A percentile compares a stretch with the other conserved stretches of the same genome.
Conservation (phyloP, 2,329 filamentous ascomycete genomes). For the Colletotrichum sojae region DNA sequence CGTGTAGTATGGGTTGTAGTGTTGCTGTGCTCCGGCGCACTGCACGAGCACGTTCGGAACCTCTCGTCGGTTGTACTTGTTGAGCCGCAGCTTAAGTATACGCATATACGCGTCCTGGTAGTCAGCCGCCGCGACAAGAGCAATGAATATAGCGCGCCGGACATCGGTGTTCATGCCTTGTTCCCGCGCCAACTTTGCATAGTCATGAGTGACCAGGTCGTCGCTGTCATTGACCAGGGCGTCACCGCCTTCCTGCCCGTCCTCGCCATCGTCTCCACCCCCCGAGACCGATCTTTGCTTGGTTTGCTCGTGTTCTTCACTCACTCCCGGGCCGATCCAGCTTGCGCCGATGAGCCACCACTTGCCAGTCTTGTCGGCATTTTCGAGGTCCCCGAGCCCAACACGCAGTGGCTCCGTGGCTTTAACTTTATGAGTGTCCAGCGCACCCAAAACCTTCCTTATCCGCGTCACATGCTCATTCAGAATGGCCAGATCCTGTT, state of each 20-base stretch:
- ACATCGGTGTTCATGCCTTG: constrained; percentile 91
- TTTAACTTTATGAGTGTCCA: constrained; percentile 78
- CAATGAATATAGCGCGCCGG: constrained; percentile 91
- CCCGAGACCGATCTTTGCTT: constrained; percentile 21
- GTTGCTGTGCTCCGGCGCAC: constrained; percentile 85
- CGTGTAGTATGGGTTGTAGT: constrained; percentile 95
- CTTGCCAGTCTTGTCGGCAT: constrained; percentile 89
- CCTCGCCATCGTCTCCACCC: constrained; percentile 20
- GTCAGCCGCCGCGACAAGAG: constrained; percentile 88
- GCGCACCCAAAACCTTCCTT: constrained; percentile 86
- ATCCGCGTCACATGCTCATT: constrained; percentile 89
- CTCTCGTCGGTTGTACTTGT: constrained; percentile 87
- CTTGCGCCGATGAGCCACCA: constrained; percentile 99
- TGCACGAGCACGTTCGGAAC: constrained; percentile 90
- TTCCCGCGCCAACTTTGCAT: constrained; percentile 80
- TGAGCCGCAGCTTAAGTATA: constrained; percentile 85
- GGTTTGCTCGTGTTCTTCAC: not conserved
- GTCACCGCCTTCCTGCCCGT: constrained; percentile 47
- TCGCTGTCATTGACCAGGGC: constrained; percentile 48
- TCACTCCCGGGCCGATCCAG: constrained; percentile 69
- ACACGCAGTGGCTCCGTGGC: constrained; percentile 87
- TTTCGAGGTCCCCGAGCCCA: constrained; percentile 83
- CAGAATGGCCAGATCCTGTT: constrained; percentile 78
- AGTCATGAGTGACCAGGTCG: constrained; percentile 72
- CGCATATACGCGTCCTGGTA: constrained; percentile 87